Base-by-base conservation (phyloP, 331 rosid species). In the Phaseolus coccineus region DNA sequence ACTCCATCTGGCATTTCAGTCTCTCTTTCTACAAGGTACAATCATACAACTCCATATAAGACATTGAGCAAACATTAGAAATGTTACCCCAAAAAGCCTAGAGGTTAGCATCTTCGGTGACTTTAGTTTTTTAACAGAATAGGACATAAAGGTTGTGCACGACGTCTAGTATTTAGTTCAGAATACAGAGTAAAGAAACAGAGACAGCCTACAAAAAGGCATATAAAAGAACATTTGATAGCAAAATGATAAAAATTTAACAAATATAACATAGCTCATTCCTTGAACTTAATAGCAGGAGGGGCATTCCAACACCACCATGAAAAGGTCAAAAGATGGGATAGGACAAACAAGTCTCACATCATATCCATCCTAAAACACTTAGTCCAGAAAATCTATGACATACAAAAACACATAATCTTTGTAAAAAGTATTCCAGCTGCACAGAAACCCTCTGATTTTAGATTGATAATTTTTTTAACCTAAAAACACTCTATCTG, bases 1-100 rank as follows among this genome's bases (percentile, higher is more conserved):
- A 93, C 86, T 96, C 96, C 96, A 96, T 83, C 84, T 93, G 98
- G 83, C 97, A 90, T 88, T 93, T 91, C 77, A 76, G 76, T 83
- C 93, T 88, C 85, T 95, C 97, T 84, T 91, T 93, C 99, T 95
- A 65, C 92, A 88, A 22, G 85, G 46, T 71, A 66, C 69, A 80
- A 57, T 28, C 39, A 69, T 82, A 61, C 66, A 56, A 77, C 65
- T 80, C 56, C 77, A 22, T 58, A 57, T 70, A 44, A 81, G 77
- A 64, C 50, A 78, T 70, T 42, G 47, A 55, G 31, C 42, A 59
- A 73, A 68, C 57, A 74, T 67, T 28, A 2, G 6, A 78, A 71
- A 33, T 24, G 59, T 25, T 65, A 8, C 0, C 50, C 35, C 58
- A 19, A 1, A 25, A 70, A 46, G 19, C 11, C 52, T 4, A 28